Evolutionary conservation across 805 yeast species (phyloP).

Genomic region (Candida vaughaniae): DNA sequence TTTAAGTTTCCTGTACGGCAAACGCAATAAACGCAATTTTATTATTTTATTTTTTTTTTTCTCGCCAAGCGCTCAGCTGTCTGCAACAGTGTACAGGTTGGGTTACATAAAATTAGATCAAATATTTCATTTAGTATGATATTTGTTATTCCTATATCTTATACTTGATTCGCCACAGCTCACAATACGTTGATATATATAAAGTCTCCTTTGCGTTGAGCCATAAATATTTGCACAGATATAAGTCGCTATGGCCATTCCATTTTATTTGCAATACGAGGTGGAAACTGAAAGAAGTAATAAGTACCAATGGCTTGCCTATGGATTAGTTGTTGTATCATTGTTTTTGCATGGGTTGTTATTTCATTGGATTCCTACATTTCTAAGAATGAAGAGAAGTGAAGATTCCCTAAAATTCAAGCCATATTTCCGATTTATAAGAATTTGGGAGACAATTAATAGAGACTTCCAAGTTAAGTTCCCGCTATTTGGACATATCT

Average conservation of each 20-base stretch:
- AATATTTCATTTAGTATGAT: too few relatives aligned
- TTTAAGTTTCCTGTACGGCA: too few relatives aligned
- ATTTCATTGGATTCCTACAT: slow-evolving; percentile 42
- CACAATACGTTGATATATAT: too few relatives aligned
- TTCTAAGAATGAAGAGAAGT: slow-evolving; percentile 24
- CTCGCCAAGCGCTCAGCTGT: too few relatives aligned
- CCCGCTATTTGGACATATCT: slow-evolving; percentile 20
- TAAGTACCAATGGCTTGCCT: slow-evolving; percentile 36
- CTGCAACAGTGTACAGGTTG: too few relatives aligned
- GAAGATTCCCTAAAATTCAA: slow-evolving; percentile 13
- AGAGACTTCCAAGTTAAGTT: slow-evolving; percentile 19
- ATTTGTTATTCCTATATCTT: too few relatives aligned
- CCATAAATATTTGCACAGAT: too few relatives aligned
- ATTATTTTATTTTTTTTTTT: too few relatives aligned
- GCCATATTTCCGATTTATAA: slow-evolving; percentile 26
- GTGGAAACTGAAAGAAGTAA: slow-evolving; percentile 38
- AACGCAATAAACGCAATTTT: background rate
- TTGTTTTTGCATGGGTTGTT: slow-evolving; percentile 40
- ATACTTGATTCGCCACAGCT: too few relatives aligned
- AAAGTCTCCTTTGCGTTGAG: background rate
- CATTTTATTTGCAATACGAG: slow-evolving; percentile 35
- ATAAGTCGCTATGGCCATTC: slow-evolving; percentile 18
- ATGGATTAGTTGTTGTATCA: slow-evolving; percentile 22
- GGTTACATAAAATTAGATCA: too few relatives aligned
- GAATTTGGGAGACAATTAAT: slow-evolving; percentile 27